phyloP scores from a whole-genome alignment of 306 rosid species.

The Styphnolobium japonicum region DNA sequence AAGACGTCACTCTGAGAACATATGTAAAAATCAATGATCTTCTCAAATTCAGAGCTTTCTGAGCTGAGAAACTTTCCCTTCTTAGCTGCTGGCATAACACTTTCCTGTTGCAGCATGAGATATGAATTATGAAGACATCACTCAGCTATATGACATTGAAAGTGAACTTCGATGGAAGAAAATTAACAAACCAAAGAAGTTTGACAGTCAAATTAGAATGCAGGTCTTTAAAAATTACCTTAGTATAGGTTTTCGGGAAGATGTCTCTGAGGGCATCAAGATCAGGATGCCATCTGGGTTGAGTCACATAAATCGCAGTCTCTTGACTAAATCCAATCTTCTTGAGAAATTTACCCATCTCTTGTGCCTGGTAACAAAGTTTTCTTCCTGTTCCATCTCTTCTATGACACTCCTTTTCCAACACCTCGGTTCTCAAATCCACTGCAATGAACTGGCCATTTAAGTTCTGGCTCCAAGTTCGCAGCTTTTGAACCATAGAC shows the following conservation, averaged over 20 bases:
- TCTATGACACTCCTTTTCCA: slow-evolving; percentile 12
- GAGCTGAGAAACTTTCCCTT: slow-evolving; percentile 25
- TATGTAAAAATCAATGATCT: slow-evolving; percentile 31
- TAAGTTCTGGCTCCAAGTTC: slow-evolving; percentile 17
- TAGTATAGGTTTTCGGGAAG: slow-evolving; percentile 42
- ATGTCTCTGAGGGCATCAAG: slow-evolving; percentile 35
- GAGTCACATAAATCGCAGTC: slow-evolving; percentile 38
- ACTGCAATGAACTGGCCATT: slow-evolving; percentile 31
- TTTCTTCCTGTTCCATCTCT: slow-evolving; percentile 17
- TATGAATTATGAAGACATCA: not conserved
- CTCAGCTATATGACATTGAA: not conserved
- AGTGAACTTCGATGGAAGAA: not conserved
- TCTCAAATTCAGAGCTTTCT: slow-evolving; percentile 28
- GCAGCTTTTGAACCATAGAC: slow-evolving; percentile 26
- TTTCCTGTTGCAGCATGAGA: slow-evolving; percentile 28
- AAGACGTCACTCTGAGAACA: slow-evolving; percentile 42
- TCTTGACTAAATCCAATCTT: slow-evolving; percentile 34
- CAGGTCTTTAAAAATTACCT: slow-evolving; percentile 18
- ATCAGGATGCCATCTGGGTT: slow-evolving; percentile 30
- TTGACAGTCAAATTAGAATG: not conserved
- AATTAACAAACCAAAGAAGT: not conserved
- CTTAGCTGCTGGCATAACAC: slow-evolving; percentile 17
- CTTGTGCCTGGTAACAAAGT: slow-evolving; percentile 20
- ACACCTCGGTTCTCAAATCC: slow-evolving; percentile 28
- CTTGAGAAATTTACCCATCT: slow-evolving; percentile 37